Conservation (phyloP, 495 filamentous ascomycete species). For the Daldinia bambusicola region DNA sequence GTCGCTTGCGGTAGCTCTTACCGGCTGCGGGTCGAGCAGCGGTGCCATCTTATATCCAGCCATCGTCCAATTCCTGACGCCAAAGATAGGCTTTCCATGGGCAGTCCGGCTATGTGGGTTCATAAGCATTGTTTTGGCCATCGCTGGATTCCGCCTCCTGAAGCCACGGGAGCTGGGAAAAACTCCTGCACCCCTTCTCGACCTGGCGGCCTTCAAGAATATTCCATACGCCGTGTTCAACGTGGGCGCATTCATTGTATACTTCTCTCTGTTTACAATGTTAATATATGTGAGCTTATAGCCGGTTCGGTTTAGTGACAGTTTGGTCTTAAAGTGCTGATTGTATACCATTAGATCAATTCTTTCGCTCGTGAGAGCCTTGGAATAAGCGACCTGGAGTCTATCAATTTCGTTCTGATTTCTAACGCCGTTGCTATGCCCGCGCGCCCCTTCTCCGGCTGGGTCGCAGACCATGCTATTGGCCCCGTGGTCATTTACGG, state of each 20-base stretch:
- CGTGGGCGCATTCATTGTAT: slow-evolving; percentile 52
- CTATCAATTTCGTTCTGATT: slow-evolving; percentile 55
- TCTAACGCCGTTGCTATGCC: slow-evolving; percentile 53
- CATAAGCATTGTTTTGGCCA: slow-evolving; percentile 47
- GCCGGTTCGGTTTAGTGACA: neutral
- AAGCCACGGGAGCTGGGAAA: slow-evolving; percentile 48
- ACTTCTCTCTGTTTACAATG: slow-evolving; percentile 57
- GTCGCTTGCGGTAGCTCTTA: slow-evolving; percentile 50
- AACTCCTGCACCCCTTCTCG: slow-evolving; percentile 49
- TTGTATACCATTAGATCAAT: slow-evolving; percentile 61
- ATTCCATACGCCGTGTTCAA: slow-evolving; percentile 49
- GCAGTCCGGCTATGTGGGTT: slow-evolving; percentile 54
- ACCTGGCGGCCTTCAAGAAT: slow-evolving; percentile 54
- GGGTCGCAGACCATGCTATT: slow-evolving; percentile 50
- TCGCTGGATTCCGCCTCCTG: slow-evolving; percentile 46
- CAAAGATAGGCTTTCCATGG: slow-evolving; percentile 56
- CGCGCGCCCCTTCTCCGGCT: slow-evolving; percentile 50
- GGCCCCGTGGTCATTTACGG: slow-evolving; percentile 54
- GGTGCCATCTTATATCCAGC: slow-evolving; percentile 56
- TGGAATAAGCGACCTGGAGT: slow-evolving; percentile 49
- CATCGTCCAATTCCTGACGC: slow-evolving; percentile 54
- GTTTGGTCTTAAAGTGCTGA: neutral
- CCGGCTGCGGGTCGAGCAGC: slow-evolving; percentile 54
- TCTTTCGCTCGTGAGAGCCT: slow-evolving; percentile 55
- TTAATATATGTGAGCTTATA: slow-evolving; percentile 54